Evolutionary conservation across 805 yeast species (phyloP), one percentile per base, ranked within the genome.

Genomic region (Barnettozyma pratensis): DNA sequence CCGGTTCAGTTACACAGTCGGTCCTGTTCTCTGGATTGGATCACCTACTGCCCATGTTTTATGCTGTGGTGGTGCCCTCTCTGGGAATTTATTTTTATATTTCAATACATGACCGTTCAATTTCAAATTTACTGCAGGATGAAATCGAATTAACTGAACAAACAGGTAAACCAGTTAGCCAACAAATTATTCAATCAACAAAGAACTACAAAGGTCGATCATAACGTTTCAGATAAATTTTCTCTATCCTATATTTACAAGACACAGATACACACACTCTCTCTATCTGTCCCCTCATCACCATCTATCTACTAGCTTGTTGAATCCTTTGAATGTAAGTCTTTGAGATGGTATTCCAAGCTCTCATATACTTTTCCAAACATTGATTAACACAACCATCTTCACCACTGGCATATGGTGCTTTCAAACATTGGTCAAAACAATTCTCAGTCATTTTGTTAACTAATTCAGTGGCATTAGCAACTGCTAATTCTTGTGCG

Each of bases 401-500:
- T 59, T 90, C 89, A 6, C 70, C 74, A 2, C 72, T 55, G 25
- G 75, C 59, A 37, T 80, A 79, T 14, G 96, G 96, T 39, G 72
- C 73, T 12, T 66, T 66, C 43, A 87, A 72, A 68, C 97, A 91
- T 64, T 81, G 79, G 43, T 84, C 85, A 65, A 86, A 91, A 66
- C 97, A 91, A 72, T 87, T 86, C 57, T 83, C 90, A 10, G 96
- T 84, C 63, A 88, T 77, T 59, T 87, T 85, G 69, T 83, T 85
- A 32, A 90, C 95, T 47, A 91, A 72, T 60, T 87, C 91, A 2
- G 92, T 84, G 35, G 96, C 97, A 66, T 90, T 87, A 19, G 91
- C 94, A n/a, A 88, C 79, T 2, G 96, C 96, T 53, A 91, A 72
- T 62, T 91, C 97, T 64, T 81, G 86, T 39, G 83, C 74, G 48